These are phyloP conservation scores for Diddensiella santjacobensis DNA, from an alignment of 805 yeast species.

Conservation along the genomic window DNA sequence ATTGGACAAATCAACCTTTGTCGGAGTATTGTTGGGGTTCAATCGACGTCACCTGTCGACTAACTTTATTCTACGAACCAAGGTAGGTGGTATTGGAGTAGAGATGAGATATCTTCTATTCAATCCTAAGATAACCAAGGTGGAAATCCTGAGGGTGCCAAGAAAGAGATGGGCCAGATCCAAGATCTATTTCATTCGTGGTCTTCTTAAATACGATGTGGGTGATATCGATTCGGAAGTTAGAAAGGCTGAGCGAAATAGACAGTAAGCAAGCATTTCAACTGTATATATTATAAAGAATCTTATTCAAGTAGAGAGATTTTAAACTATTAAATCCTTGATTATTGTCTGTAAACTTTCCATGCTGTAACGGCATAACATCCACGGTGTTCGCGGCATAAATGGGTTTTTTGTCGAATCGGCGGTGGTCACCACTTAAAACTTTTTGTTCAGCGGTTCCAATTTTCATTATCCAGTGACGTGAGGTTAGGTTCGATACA, in stretches of 20 bases:
- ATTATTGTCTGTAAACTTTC: too few species aligned
- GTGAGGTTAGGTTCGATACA: too few species aligned
- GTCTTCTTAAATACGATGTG: conserved; percentile 37
- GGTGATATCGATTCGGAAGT: conserved; percentile 36
- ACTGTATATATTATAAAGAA: background rate
- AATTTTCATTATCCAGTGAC: too few species aligned
- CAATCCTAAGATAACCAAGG: conserved; percentile 70
- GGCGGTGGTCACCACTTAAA: too few species aligned
- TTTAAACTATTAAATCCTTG: too few species aligned
- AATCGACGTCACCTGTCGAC: conserved; percentile 70
- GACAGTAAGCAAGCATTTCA: background rate
- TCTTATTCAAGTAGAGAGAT: background rate
- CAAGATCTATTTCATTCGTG: conserved; percentile 89
- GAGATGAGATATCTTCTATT: conserved; percentile 78
- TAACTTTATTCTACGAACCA: conserved; percentile 77
- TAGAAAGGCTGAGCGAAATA: conserved; percentile 29
- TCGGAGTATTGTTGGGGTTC: conserved; percentile 76
- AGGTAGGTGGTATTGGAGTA: conserved; percentile 76
- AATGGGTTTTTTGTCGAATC: too few species aligned
- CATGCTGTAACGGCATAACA: too few species aligned
- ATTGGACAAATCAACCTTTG: conserved; percentile 52
- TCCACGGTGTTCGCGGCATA: too few species aligned
- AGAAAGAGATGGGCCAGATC: conserved; percentile 66
- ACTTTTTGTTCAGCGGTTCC: too few species aligned
- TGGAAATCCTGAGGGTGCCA: conserved; percentile 77